phyloP scores from a whole-genome alignment of 2,329 filamentous ascomycete genomes.

The Sphaerostilbella broomeana region DNA sequence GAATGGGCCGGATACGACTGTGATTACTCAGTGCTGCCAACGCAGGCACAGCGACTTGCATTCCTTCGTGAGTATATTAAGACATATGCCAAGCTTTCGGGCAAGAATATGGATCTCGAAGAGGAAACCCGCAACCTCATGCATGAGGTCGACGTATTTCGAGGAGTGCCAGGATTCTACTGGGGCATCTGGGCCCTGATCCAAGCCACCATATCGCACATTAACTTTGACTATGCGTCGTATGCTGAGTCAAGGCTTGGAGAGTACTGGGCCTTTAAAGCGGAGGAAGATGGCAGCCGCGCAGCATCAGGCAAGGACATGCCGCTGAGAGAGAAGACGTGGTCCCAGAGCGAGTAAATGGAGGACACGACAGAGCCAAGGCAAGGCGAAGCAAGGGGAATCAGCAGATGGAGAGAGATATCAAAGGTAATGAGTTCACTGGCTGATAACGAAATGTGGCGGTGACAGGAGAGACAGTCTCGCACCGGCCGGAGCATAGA shows the following conservation, averaged over 20 bases:
- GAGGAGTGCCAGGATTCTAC: slow-evolving; percentile 82
- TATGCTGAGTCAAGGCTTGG: slow-evolving; percentile 82
- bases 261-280: slow-evolving; percentile 92
- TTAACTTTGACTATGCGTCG: slow-evolving; percentile 91
- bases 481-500: slow-evolving; percentile 3
- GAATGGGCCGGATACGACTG: slow-evolving; percentile 98
- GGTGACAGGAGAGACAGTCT: slow-evolving; percentile 4
- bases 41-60: slow-evolving; percentile 63
- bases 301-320: slow-evolving; percentile 46
- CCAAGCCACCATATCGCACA: slow-evolving; percentile 87
- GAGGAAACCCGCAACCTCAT: slow-evolving; percentile 63
- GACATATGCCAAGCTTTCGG: slow-evolving; percentile 57
- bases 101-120: slow-evolving; percentile 43
- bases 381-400: slow-evolving; percentile 8
- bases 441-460: too few relatives aligned
- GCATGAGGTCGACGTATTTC: slow-evolving; percentile 76
- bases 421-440: too few relatives aligned
- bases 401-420: slow-evolving; percentile 10
- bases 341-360: slow-evolving; percentile 45
- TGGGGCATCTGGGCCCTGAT: slow-evolving; percentile 96
- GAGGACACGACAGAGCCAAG: too few relatives aligned
- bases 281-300: slow-evolving; percentile 60
- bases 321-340: slow-evolving; percentile 71
- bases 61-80: slow-evolving; percentile 81
- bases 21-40: slow-evolving; percentile 79